Conservation (phyloP, 2,329 filamentous ascomycete species). For the Talaromyces sp. region DNA sequence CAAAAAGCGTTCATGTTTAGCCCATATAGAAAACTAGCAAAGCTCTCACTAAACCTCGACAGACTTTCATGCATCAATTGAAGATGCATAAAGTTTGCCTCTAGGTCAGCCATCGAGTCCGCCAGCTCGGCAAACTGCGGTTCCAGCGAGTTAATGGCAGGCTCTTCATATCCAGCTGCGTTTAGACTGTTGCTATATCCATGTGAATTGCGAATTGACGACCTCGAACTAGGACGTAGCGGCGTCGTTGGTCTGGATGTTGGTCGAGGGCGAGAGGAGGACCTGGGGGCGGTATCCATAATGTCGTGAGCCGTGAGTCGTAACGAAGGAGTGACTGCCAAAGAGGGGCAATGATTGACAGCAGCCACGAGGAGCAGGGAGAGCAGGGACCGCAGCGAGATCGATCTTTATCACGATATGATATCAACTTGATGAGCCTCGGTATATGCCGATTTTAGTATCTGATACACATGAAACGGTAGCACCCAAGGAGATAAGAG, state of each 20-base stretch:
- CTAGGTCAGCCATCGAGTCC: slow-evolving; percentile 90
- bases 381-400: background rate
- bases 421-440: background rate
- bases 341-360: background rate
- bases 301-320: background rate
- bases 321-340: background rate
- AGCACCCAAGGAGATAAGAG: background rate
- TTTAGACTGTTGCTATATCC: slow-evolving; percentile 45
- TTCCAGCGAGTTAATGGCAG: slow-evolving; percentile 73
- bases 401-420: background rate
- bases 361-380: background rate
- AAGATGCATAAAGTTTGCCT: slow-evolving; percentile 96
- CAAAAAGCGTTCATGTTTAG: slow-evolving; percentile 99
- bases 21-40: slow-evolving; percentile 91
- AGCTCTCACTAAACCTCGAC: slow-evolving; percentile 89
- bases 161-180: slow-evolving; percentile 47
- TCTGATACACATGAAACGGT: background rate
- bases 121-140: slow-evolving; percentile 89
- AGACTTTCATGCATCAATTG: slow-evolving; percentile 96
- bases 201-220: slow-evolving; percentile 77
- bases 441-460: background rate
- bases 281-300: slow-evolving; percentile 42
- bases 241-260: slow-evolving; percentile 83
- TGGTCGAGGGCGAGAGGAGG: slow-evolving; percentile 59
- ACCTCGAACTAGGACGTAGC: slow-evolving; percentile 82